These are phyloP conservation scores for Eragrostis tef DNA, from an alignment of 202 grass and related monocot species.

Conservation along the genomic window DNA sequence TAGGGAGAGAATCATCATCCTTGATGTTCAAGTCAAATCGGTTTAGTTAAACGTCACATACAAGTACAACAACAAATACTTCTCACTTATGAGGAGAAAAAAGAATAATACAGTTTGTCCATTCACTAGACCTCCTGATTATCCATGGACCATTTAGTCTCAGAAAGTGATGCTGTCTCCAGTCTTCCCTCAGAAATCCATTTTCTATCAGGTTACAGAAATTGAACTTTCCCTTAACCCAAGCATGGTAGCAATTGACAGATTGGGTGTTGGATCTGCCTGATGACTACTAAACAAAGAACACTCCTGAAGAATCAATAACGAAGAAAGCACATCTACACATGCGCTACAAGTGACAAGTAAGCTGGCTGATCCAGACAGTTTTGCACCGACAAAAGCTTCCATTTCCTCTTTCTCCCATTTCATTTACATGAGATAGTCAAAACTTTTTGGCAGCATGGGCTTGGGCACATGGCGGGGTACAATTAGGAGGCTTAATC, in stretches of 20 bases:
- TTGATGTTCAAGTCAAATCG: slow-evolving; percentile 10
- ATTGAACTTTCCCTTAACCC: not conserved
- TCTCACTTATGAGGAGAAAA: slow-evolving; percentile 12
- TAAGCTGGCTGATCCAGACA: slow-evolving; percentile 6
- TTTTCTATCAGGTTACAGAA: slow-evolving; percentile 4
- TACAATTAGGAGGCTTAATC: slow-evolving; percentile 48
- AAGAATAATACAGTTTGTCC: not conserved
- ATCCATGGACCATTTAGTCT: slow-evolving; percentile 16
- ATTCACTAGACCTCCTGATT: not conserved
- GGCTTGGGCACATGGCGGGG: slow-evolving; percentile 36
- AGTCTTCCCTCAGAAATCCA: not conserved
- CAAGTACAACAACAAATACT: slow-evolving; percentile 4
- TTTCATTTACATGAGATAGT: slow-evolving; percentile 58
- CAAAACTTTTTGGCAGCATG: slow-evolving; percentile 55
- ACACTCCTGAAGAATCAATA: not conserved
- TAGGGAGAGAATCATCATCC: not conserved
- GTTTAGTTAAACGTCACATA: slow-evolving; percentile 26
- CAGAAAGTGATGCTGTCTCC: slow-evolving; percentile 5
- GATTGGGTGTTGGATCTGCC: not conserved
- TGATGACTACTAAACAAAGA: slow-evolving; percentile 34
- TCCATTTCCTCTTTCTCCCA: slow-evolving; percentile 47
- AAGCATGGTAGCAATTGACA: slow-evolving; percentile 16
- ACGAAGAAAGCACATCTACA: slow-evolving; percentile 14
- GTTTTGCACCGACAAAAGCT: slow-evolving; percentile 39
- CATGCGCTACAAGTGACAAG: slow-evolving; percentile 24